Percentiles rank a stretch among this genome's conserved stretches.
phyloP scores from a whole-genome alignment of 768 basidiomycete genomes.

The Rhizopogon roseolus region DNA sequence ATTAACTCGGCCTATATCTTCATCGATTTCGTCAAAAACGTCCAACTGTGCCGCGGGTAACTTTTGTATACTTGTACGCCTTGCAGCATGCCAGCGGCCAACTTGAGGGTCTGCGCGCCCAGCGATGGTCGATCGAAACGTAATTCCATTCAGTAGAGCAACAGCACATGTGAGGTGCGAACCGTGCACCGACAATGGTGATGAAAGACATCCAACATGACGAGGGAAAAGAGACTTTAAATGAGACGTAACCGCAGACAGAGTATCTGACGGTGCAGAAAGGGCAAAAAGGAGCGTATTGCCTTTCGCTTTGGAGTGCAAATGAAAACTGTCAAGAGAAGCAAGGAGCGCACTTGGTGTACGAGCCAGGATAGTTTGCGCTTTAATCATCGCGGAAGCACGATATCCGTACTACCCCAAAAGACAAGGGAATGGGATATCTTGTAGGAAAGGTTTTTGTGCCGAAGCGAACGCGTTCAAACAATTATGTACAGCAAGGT shows the following conservation, averaged over 20 bases:
- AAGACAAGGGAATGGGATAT: no score
- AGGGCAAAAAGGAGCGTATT: conserved; percentile 18
- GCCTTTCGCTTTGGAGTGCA: background rate
- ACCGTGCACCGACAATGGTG: conserved; percentile 31
- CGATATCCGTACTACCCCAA: background rate
- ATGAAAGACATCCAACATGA: conserved; percentile 61
- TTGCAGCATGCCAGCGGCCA: conserved; percentile 66
- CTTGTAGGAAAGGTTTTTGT: no score
- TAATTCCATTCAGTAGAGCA: conserved; percentile 33
- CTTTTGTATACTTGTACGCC: conserved; percentile 16
- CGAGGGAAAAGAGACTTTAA: conserved; percentile 36
- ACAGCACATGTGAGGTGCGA: conserved; percentile 47
- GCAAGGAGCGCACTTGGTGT: background rate
- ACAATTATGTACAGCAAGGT: no score
- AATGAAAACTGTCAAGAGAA: background rate
- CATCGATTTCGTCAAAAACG: conserved; percentile 2
- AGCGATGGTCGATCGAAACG: conserved; percentile 61
- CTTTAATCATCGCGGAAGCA: background rate
- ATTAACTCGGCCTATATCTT: conserved; percentile 19
- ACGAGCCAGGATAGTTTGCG: background rate
- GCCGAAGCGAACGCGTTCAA: no score
- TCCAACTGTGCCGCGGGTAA: background rate
- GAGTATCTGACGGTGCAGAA: conserved; percentile 18
- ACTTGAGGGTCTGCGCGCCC: conserved; percentile 59
- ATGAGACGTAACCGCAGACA: conserved; percentile 34